Evolutionary conservation across 306 rosid genomes (phyloP), one percentile per base, ranked within the genome.

Genomic region (Trifolium repens): DNA sequence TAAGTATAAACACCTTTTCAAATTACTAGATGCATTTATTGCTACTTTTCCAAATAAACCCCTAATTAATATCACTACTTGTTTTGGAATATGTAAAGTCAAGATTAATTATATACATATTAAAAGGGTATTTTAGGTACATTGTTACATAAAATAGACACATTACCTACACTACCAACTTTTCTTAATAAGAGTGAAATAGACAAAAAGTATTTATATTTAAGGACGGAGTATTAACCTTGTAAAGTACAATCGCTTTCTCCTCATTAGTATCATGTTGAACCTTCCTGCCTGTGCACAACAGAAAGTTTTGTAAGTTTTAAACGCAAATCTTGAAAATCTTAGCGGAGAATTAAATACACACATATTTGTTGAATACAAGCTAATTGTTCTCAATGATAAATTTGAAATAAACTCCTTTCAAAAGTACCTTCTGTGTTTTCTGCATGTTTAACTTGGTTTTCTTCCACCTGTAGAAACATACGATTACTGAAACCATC

Each of bases 221-320:
- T 30, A 4, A 4, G 34, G 34, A 30, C 34, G 1, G 8, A 35
- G 39, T 12, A 44, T 44, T 65, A 78, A 96, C 99, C 96, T 85
- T 81, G 79, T 89, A 96, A 54, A 96, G 90, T 64, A 96, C 93
- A 79, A 96, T 92, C 53, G 98, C 96, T 84, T 84, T 92, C 85
- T 96, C 99, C 77, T 96, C 96, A 54, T 89, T 84, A 42, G 76
- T 60, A 79, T 92, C 98, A 57, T 70, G 83, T 49, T 83, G 77
- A 69, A 76, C 71, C 83, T 81, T 92, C 87, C 75, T 72, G 50
- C 87, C 99, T 96, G 83, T 80, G 47, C 73, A 82, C 81, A 65
- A 50, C 26, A 59, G 59, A 34, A 35, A 64, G 79, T 57, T 81
- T 81, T 71, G 52, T 79, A 58, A 82, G 65, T 77, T 72, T 61